Percentiles rank a stretch among this genome's conserved stretches.
Conservation (phyloP, 805 yeast species). For the Monosporozyma servazzii region DNA sequence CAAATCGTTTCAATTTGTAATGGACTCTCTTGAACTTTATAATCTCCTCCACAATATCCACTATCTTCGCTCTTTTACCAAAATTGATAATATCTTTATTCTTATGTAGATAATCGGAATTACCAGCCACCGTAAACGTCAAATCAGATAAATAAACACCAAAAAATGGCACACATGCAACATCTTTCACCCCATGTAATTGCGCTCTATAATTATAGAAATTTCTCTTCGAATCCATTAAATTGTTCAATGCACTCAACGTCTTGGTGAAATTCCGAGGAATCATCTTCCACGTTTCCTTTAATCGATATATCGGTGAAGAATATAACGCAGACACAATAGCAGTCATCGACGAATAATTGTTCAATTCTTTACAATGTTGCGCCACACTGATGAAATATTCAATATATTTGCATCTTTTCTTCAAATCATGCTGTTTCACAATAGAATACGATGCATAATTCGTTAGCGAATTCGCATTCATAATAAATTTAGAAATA, state of each 20-base stretch:
- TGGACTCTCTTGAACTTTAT: constrained; percentile 59
- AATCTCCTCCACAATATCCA: constrained; percentile 64
- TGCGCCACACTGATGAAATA: constrained; percentile 77
- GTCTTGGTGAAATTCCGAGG: constrained; percentile 42
- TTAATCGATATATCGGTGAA: constrained; percentile 76
- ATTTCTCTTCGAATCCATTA: constrained; percentile 84
- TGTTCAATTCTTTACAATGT: constrained; percentile 62
- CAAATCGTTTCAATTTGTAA: constrained; percentile 54
- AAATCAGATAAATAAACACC: constrained; percentile 86
- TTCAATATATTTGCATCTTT: constrained; percentile 58
- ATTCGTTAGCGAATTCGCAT: constrained; percentile 75
- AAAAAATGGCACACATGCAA: constrained; percentile 86
- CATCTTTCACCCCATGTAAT: constrained; percentile 53
- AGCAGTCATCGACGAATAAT: constrained; percentile 89
- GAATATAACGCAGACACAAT: constrained; percentile 79
- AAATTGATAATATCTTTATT: constrained; percentile 60
- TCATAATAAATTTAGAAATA: constrained; percentile 55
- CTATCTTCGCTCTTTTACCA: constrained; percentile 64
- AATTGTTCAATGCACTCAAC: constrained; percentile 61
- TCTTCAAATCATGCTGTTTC: constrained; percentile 49
- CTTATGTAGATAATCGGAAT: constrained; percentile 62
- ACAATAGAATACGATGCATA: constrained; percentile 73
- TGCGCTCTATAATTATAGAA: constrained; percentile 80
- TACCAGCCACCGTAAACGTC: constrained; percentile 83
- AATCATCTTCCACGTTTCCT: constrained; percentile 73